A percentile compares a stretch with the other conserved stretches of the same genome.
Evolutionary conservation across 192 early-diverging fungal species (phyloP).

Genomic region (Coemansia interrupta): DNA sequence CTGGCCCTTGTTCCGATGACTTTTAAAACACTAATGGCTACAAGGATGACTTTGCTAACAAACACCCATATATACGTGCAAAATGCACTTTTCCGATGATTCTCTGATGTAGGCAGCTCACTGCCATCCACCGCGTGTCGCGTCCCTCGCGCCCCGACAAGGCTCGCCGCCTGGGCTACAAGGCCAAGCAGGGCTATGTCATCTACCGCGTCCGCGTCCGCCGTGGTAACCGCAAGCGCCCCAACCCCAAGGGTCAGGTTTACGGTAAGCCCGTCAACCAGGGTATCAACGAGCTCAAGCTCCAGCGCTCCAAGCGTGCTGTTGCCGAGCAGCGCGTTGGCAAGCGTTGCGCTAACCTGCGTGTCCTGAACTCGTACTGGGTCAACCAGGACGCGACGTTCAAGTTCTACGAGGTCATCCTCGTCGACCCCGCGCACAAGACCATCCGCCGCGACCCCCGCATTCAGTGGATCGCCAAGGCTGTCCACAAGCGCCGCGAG

Average conservation of each 20-base stretch:
- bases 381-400: conserved; percentile 98
- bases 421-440: conserved; percentile 96
- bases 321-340: conserved; percentile 98
- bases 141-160: conserved; percentile 98
- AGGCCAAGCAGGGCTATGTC: conserved; percentile 99
- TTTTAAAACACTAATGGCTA: conserved; percentile 17
- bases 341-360: conserved; percentile 93
- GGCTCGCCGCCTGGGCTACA: conserved; percentile 99
- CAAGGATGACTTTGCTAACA: conserved; percentile 44
- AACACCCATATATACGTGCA: too few relatives aligned
- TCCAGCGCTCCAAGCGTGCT: conserved; percentile 88
- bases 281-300: conserved; percentile 99
- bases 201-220: conserved; percentile 99
- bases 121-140: conserved; percentile 97
- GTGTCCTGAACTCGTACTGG: conserved; percentile 99
- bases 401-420: conserved; percentile 99
- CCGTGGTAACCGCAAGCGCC: conserved; percentile 97
- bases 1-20: conserved; percentile 52
- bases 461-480: conserved; percentile 99
- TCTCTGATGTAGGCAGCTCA: conserved; percentile 73
- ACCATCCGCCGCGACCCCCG: conserved; percentile 97
- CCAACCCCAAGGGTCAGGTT: conserved; percentile 94
- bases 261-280: conserved; percentile 98
- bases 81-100: too few relatives aligned
- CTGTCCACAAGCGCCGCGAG: conserved; percentile 99